These are phyloP conservation scores for Moricandia moricandioides DNA, from an alignment of 345 rosid genomes.

Conservation along the genomic window DNA sequence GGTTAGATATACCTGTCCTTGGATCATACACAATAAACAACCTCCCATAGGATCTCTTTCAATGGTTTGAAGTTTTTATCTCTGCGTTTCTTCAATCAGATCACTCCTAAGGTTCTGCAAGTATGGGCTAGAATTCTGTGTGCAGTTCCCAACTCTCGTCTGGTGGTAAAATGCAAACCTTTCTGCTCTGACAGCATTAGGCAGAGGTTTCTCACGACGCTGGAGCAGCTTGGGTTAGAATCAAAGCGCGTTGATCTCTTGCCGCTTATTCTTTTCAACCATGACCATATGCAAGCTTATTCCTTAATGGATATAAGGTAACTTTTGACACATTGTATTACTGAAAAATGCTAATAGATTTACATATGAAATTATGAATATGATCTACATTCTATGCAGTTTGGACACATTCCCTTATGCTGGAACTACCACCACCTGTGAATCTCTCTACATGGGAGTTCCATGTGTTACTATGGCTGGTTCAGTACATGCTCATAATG, in stretches of 20 bases:
- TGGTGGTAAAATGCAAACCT: conserved; percentile 98
- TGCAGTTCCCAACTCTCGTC: conserved; percentile 96
- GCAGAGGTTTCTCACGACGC: conserved; percentile 74
- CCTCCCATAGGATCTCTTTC: neutral
- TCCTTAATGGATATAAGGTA: conserved; percentile 99
- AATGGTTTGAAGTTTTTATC: neutral
- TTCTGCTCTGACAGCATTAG: conserved; percentile 95
- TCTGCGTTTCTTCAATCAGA: conserved; percentile 45
- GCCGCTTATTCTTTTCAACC: conserved; percentile 95
- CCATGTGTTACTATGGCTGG: conserved; percentile 98
- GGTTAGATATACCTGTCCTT: conserved; percentile 46
- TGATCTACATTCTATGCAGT: conserved; percentile 42
- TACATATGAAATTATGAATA: neutral
- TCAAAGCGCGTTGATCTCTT: conserved; percentile 92
- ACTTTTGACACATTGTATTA: neutral
- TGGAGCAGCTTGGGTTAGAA: conserved; percentile 95
- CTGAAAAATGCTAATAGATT: neutral
- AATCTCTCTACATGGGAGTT: conserved; percentile 97
- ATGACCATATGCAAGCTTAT: conserved; percentile 99
- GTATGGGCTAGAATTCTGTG: conserved; percentile 98
- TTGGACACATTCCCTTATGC: conserved; percentile 99
- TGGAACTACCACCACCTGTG: conserved; percentile 99
- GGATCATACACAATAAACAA: conserved; percentile 3
- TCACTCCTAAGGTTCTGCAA: conserved; percentile 91
- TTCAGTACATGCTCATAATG: conserved; percentile 95